Evolutionary conservation across 768 basidiomycete genomes (phyloP).

Genomic region (Roridomyces roridus): DNA sequence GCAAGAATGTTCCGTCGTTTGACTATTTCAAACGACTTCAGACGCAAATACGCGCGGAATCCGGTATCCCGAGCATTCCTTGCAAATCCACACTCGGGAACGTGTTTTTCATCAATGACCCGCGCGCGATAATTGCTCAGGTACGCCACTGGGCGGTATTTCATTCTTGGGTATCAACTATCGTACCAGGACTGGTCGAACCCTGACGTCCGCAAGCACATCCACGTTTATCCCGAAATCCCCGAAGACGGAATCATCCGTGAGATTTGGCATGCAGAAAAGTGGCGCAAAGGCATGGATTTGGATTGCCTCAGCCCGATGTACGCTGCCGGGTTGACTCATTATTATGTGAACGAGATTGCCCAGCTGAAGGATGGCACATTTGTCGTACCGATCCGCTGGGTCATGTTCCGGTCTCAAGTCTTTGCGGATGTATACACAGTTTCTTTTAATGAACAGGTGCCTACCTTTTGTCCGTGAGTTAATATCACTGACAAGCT

Average conservation of each 20-base stretch:
- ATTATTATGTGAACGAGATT: slow-evolving; percentile 14
- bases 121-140: background rate
- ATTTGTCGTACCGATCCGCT: slow-evolving; percentile 10
- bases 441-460: background rate
- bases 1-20: slow-evolving; percentile 12
- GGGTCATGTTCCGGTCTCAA: background rate
- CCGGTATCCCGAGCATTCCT: slow-evolving; percentile 1
- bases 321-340: background rate
- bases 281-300: slow-evolving; percentile 9
- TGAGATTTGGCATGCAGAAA: slow-evolving; percentile 26
- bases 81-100: slow-evolving; percentile 6
- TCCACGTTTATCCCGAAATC: slow-evolving; percentile 9
- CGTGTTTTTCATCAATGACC: slow-evolving; percentile 17
- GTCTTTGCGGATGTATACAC: background rate
- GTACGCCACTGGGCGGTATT: background rate
- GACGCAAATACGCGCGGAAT: slow-evolving; percentile 4
- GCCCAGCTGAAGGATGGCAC: background rate
- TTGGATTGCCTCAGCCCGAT: slow-evolving; percentile 12
- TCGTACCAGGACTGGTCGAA: slow-evolving; percentile 3
- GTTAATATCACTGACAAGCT: background rate
- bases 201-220: slow-evolving; percentile 3
- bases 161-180: background rate
- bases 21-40: background rate
- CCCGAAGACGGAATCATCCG: slow-evolving; percentile 2
- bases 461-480: background rate